A percentile compares a stretch with the other conserved stretches of the same genome.
Conservation (phyloP, 768 basidiomycete species). For the Favolaschia claudopus region DNA sequence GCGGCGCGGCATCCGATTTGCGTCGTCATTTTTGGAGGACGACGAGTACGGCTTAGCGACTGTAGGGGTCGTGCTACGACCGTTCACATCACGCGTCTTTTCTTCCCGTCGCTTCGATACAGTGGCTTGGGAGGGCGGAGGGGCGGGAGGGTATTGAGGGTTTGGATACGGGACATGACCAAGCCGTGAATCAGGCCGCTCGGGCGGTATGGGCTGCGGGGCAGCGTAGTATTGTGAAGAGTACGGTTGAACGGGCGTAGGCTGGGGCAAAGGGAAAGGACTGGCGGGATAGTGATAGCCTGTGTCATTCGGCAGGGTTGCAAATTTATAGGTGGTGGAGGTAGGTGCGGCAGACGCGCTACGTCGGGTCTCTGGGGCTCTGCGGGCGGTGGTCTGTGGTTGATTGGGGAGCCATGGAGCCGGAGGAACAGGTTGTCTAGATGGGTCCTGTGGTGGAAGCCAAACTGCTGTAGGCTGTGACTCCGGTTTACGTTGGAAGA, state of each 20-base stretch:
- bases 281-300: constrained; percentile 13
- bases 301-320: constrained; percentile 9
- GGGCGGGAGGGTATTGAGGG: constrained; percentile 13
- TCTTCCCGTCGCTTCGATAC: constrained; percentile 10
- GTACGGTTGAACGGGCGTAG: constrained; percentile 5
- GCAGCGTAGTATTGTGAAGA: constrained; percentile 15
- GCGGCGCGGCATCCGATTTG: neutral
- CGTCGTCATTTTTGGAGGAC: neutral
- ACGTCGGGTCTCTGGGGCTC: constrained; percentile 2
- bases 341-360: constrained; percentile 14
- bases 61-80: neutral
- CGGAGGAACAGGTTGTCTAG: neutral
- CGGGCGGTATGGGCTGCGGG: neutral
- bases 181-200: constrained; percentile 11
- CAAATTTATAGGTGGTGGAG: constrained; percentile 23
- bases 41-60: neutral
- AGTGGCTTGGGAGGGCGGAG: constrained; percentile 5
- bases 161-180: constrained; percentile 14
- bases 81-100: neutral
- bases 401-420: constrained; percentile 1
- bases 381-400: constrained; percentile 1
- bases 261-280: neutral
- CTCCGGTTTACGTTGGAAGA: constrained; percentile 27
- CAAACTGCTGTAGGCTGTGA: constrained; percentile 22
- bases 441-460: constrained; percentile 19